These are phyloP conservation scores for Telfairia occidentalis DNA, from an alignment of 331 rosid species.

Conservation along the genomic window DNA sequence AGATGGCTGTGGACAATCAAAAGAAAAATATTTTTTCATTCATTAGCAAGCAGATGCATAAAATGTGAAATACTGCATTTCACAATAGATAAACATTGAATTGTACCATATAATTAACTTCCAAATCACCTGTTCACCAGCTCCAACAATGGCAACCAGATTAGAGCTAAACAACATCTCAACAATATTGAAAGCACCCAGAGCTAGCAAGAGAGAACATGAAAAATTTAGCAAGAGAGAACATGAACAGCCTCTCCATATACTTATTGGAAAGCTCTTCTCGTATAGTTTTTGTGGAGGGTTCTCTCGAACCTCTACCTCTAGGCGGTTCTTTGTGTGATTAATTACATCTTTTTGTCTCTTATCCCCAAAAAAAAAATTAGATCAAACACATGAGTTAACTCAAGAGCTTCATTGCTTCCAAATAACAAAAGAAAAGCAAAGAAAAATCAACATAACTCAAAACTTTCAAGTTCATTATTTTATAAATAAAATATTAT, in stretches of 20 bases:
- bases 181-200: constrained; percentile 72
- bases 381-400: not conserved
- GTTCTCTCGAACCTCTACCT: no score
- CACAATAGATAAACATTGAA: not conserved
- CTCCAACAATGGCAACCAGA: constrained; percentile 91
- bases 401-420: not conserved
- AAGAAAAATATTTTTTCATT: constrained; percentile 10
- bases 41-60: constrained; percentile 6
- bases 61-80: not conserved
- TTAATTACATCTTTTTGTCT: no score
- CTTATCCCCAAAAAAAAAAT: no score
- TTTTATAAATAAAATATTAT: not conserved
- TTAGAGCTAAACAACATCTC: constrained; percentile 91
- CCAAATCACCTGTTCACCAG: constrained; percentile 70
- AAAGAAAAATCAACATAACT: not conserved
- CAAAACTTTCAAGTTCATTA: not conserved
- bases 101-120: not conserved
- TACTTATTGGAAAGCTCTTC: no score
- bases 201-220: constrained; percentile 20
- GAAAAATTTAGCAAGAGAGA: no score
- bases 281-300: no score
- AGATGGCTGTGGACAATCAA: constrained; percentile 52
- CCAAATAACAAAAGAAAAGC: not conserved
- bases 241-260: no score
- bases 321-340: no score